phyloP scores from a whole-genome alignment of 1,284 basidiomycete species.

The Leccinum holopus region DNA sequence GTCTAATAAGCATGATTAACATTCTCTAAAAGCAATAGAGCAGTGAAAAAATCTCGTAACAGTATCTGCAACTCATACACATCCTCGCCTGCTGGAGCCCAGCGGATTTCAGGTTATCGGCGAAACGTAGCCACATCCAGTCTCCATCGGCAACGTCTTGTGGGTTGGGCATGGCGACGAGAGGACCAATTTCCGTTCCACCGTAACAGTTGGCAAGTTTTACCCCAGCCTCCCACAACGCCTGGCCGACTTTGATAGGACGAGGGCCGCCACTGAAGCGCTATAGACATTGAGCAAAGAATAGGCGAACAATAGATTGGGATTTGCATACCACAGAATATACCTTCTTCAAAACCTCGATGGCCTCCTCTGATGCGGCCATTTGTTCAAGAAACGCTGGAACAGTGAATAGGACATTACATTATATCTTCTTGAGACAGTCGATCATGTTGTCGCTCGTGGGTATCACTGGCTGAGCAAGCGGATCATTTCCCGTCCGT shows the following conservation, averaged over 20 bases:
- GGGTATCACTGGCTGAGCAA: conserved; percentile 19
- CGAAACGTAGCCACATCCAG: conserved; percentile 35
- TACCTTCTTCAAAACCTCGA: background rate
- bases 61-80: conserved; percentile 36
- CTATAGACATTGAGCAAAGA: conserved; percentile 10
- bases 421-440: conserved; percentile 5
- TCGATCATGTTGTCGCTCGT: conserved; percentile 20
- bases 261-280: conserved; percentile 28
- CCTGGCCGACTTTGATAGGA: conserved; percentile 23
- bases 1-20: conserved; percentile 12
- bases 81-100: conserved; percentile 31
- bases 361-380: background rate
- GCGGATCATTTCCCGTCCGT: conserved; percentile 7
- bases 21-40: background rate
- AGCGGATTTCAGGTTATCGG: conserved; percentile 23
- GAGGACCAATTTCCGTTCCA: conserved; percentile 30
- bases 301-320: no score
- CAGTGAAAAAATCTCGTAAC: conserved; percentile 17
- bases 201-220: conserved; percentile 23
- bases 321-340: background rate
- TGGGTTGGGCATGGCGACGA: background rate
- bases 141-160: conserved; percentile 17
- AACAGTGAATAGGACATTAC: background rate
- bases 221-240: conserved; percentile 23
- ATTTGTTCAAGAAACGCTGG: conserved; percentile 1